Conservation (phyloP, 768 basidiomycete species). For the Chalciporus piperatus region DNA sequence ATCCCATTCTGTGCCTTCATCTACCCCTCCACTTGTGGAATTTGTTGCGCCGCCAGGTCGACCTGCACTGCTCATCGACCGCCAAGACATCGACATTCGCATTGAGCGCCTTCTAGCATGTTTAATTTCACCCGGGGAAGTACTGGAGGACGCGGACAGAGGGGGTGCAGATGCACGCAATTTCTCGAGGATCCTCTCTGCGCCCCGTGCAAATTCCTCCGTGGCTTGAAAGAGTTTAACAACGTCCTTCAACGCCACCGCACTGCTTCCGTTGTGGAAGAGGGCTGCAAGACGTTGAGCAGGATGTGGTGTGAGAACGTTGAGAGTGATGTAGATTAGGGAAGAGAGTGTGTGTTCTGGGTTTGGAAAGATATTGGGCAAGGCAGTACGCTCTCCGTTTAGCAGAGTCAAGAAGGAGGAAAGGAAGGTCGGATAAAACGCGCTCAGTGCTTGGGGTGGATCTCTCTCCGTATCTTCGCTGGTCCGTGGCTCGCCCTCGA, state of each 20-base stretch:
- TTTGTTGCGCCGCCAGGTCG: slow-evolving; percentile 15
- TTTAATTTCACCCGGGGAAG: slow-evolving; percentile 22
- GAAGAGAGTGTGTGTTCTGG: slow-evolving; percentile 72
- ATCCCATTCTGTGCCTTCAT: slow-evolving; percentile 69
- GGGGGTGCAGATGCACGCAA: slow-evolving; percentile 40
- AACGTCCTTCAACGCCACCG: slow-evolving; percentile 62
- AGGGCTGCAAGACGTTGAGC: slow-evolving; percentile 73
- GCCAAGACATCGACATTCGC: slow-evolving; percentile 66
- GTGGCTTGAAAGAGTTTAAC: slow-evolving; percentile 71
- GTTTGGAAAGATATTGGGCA: slow-evolving; percentile 87
- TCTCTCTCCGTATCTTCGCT: slow-evolving; percentile 41
- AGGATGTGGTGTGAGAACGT: slow-evolving; percentile 77
- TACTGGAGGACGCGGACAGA: slow-evolving; percentile 17
- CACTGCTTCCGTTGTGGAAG: slow-evolving; percentile 55
- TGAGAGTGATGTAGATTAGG: slow-evolving; percentile 80
- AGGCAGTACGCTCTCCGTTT: slow-evolving; percentile 65
- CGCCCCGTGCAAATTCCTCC: slow-evolving; percentile 75
- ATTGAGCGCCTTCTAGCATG: slow-evolving; percentile 53
- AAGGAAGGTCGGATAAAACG: slow-evolving; percentile 78
- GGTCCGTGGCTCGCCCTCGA: slow-evolving; percentile 32
- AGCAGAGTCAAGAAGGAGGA: slow-evolving; percentile 62
- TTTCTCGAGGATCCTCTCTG: slow-evolving; percentile 79
- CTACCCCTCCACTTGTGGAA: slow-evolving; percentile 3
- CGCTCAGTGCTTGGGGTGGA: slow-evolving; percentile 46
- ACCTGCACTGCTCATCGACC: slow-evolving; percentile 34